Evolutionary conservation across 2,329 filamentous ascomycete species (phyloP).

Genomic region (Huntiella savannae): DNA sequence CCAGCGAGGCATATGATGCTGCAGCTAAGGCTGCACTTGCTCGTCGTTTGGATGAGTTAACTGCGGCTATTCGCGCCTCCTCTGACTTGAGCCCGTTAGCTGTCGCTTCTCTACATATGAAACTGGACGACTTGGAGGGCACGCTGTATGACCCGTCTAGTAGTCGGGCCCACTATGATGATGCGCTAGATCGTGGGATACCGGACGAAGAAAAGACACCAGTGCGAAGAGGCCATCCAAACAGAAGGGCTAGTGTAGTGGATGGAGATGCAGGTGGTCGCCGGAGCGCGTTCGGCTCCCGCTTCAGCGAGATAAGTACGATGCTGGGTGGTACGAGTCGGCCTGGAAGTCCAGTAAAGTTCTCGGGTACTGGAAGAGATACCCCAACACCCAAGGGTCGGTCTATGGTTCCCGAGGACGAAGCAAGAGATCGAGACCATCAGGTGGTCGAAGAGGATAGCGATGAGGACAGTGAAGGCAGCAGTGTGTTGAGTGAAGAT

Average conservation of each 20-base stretch:
- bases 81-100: constrained; percentile 8
- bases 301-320: constrained; percentile 8
- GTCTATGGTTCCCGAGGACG: neutral
- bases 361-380: neutral
- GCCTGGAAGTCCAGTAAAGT: constrained; percentile 1
- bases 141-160: constrained; percentile 7
- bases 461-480: neutral
- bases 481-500: neutral
- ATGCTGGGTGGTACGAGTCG: constrained; percentile 5
- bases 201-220: too few relatives aligned
- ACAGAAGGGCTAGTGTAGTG: too few relatives aligned
- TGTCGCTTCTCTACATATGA: constrained; percentile 7
- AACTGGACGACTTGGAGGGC: constrained; percentile 8
- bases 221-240: too few relatives aligned
- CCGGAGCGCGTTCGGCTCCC: constrained; percentile 3
- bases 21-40: constrained; percentile 10
- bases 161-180: constrained; percentile 5
- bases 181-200: constrained; percentile 3
- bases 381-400: constrained; percentile 2
- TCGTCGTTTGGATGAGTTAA: constrained; percentile 9
- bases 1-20: constrained; percentile 11
- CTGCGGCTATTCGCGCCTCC: constrained; percentile 6
- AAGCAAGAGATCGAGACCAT: constrained; percentile 1
- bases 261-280: neutral
- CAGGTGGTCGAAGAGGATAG: neutral